These are phyloP conservation scores for Penicillium atrosanguineum DNA, from an alignment of 495 filamentous ascomycete species.

Conservation along the genomic window DNA sequence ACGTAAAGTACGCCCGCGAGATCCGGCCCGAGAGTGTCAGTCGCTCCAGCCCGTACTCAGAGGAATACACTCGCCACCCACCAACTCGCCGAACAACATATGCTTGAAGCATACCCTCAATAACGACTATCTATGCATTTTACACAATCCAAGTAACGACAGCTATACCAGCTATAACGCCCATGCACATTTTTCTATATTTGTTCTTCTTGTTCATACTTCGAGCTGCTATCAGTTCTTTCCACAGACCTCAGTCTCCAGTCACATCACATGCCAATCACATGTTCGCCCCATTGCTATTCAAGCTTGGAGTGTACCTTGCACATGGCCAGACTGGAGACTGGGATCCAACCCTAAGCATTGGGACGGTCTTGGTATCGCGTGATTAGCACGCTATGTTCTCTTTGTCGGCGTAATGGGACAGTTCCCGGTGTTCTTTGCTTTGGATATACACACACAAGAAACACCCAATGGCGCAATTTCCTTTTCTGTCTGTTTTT, in stretches of 20 bases:
- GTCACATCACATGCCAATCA: not conserved
- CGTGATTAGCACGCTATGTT: constrained; percentile 3
- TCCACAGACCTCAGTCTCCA: not conserved
- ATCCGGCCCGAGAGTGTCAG: constrained; percentile 16
- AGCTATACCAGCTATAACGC: constrained; percentile 19
- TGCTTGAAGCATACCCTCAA: constrained; percentile 13
- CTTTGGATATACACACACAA: constrained; percentile 2
- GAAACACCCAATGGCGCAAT: not conserved
- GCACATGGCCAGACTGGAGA: not conserved
- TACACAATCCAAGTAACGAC: not conserved
- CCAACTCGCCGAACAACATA: constrained; percentile 25
- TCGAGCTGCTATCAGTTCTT: constrained; percentile 4
- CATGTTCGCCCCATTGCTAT: not conserved
- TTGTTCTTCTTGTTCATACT: constrained; percentile 18
- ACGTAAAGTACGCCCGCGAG: constrained; percentile 19
- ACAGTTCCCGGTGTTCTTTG: constrained; percentile 8
- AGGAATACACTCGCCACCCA: constrained; percentile 16
- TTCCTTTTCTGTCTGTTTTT: constrained; percentile 1
- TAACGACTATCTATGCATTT: constrained; percentile 11
- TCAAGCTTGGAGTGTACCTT: not conserved
- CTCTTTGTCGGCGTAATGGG: constrained; percentile 16
- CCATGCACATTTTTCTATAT: constrained; percentile 17
- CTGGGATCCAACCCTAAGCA: constrained; percentile 6
- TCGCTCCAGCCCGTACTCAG: constrained; percentile 16
- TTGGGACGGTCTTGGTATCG: constrained; percentile 16